A percentile compares a stretch with the other conserved stretches of the same genome.
Conservation (phyloP, 495 filamentous ascomycete species). For the Darksidea phi region DNA sequence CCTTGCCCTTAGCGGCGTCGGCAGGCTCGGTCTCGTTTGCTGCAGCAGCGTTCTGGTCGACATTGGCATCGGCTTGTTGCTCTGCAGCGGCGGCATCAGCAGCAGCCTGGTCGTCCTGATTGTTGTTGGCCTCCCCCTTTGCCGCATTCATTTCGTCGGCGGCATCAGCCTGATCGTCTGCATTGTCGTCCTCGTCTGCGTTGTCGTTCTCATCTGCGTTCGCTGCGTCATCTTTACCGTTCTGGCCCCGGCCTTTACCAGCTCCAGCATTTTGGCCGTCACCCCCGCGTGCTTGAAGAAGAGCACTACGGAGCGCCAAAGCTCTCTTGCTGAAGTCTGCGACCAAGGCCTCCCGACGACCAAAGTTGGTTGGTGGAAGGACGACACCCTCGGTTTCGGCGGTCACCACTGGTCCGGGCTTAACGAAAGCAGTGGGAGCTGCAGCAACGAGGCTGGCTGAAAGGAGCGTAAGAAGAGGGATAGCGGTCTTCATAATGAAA, state of each 20-base stretch:
- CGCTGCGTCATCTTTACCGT: background rate
- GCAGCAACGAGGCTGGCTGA: conserved; percentile 30
- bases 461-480: conserved; percentile 29
- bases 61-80: too few species aligned
- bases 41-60: conserved; percentile 1
- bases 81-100: conserved; percentile 1
- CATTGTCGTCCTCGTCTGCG: background rate
- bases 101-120: background rate
- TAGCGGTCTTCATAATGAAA: conserved; percentile 32
- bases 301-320: conserved; percentile 6
- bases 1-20: background rate
- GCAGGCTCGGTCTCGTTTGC: conserved; percentile 1
- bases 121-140: conserved; percentile 2
- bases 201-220: background rate
- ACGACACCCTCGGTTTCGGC: conserved; percentile 15
- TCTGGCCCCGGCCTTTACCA: too few species aligned
- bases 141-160: background rate
- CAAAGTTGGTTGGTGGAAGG: conserved; percentile 22
- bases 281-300: conserved; percentile 5
- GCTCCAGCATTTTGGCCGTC: background rate
- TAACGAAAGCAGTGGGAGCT: conserved; percentile 24
- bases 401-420: conserved; percentile 24
- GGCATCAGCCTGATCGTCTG: background rate
- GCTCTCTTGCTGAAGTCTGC: conserved; percentile 22
- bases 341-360: conserved; percentile 11